Evolutionary conservation across 306 rosid genomes (phyloP).

Genomic region (Citrullus mucosospermus): DNA sequence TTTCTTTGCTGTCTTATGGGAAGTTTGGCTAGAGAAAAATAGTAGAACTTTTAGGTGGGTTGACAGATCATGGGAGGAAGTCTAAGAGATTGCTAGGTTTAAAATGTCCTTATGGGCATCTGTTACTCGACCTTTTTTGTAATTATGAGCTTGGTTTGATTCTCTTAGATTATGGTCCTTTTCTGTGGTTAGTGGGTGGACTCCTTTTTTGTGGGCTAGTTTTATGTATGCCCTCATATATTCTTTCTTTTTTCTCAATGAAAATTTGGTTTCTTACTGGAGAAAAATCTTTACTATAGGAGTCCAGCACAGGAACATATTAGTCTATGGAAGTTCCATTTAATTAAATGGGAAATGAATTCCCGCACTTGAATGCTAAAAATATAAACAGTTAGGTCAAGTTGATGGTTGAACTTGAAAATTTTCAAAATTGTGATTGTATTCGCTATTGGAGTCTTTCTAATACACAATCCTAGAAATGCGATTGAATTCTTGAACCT

Average conservation of each 20-base stretch:
- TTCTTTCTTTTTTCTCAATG: neutral
- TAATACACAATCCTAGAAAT: neutral
- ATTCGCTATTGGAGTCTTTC: neutral
- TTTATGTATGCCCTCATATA: neutral
- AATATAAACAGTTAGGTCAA: neutral
- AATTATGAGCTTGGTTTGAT: too few species aligned
- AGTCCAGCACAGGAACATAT: neutral
- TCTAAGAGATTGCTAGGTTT: neutral
- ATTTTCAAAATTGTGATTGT: neutral
- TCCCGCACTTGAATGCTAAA: neutral
- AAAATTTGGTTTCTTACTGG: neutral
- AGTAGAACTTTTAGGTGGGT: neutral
- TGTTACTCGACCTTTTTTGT: neutral
- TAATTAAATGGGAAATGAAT: neutral
- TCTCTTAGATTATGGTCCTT: neutral
- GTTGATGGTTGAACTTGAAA: neutral
- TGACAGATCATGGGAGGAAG: neutral
- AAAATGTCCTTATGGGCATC: neutral
- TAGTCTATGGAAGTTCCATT: neutral
- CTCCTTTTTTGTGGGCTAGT: neutral
- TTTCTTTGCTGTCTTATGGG: neutral
- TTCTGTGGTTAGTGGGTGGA: neutral
- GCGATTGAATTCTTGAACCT: neutral
- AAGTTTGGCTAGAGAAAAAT: neutral
- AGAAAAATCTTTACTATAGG: neutral